Conservation (phyloP, 129 eudicot species). For the Oenanthe sinensis region DNA sequence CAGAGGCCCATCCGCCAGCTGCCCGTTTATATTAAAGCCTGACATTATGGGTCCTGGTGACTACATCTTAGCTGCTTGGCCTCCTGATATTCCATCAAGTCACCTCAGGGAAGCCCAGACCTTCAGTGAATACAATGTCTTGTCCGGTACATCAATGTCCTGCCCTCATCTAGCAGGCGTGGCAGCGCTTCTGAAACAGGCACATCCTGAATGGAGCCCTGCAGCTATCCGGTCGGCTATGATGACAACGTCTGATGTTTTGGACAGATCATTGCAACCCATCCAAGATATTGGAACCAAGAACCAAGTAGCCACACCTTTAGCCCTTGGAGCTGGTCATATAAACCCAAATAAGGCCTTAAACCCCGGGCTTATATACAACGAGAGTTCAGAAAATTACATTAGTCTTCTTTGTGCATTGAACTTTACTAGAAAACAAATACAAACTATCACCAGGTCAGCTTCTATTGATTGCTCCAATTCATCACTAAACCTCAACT, state of each 20-base stretch:
- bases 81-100: neutral
- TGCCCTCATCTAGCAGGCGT: slow-evolving; percentile 11
- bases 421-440: slow-evolving; percentile 14
- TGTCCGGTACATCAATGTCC: slow-evolving; percentile 16
- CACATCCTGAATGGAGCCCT: slow-evolving; percentile 16
- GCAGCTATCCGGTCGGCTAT: slow-evolving; percentile 16
- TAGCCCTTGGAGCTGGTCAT: slow-evolving; percentile 22
- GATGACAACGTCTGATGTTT: slow-evolving; percentile 9
- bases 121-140: neutral
- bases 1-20: slow-evolving; percentile 9
- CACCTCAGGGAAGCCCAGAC: neutral
- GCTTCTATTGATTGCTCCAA: slow-evolving; percentile 14
- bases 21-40: slow-evolving; percentile 5
- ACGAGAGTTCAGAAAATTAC: slow-evolving; percentile 13
- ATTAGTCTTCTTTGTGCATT: slow-evolving; percentile 18
- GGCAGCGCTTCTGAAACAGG: slow-evolving; percentile 5
- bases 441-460: slow-evolving; percentile 15
- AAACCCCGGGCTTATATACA: slow-evolving; percentile 22
- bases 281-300: slow-evolving; percentile 5
- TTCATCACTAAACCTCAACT: slow-evolving; percentile 14
- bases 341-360: slow-evolving; percentile 20
- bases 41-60: slow-evolving; percentile 15
- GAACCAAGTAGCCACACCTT: slow-evolving; percentile 9
- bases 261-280: slow-evolving; percentile 8
- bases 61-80: slow-evolving; percentile 9